Evolutionary conservation across 78 protist species (phyloP).

Genomic region (Isochrysis galbana): DNA sequence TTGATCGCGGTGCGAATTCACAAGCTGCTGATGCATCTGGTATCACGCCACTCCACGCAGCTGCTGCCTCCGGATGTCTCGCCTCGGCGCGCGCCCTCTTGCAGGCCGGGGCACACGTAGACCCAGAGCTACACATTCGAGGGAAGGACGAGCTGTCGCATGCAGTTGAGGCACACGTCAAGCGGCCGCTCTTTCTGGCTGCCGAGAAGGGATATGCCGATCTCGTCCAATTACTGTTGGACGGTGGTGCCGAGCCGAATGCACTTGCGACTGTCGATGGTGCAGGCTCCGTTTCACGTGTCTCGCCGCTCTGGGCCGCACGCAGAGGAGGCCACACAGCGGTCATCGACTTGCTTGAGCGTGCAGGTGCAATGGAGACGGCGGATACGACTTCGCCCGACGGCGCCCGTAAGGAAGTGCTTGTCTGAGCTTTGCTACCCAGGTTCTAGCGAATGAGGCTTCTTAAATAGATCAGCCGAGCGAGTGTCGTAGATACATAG

Average conservation of each 20-base stretch:
- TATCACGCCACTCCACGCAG: slow-evolving; percentile 18
- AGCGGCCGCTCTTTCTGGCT: background rate
- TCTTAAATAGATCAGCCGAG: too few relatives aligned
- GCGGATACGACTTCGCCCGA: too few relatives aligned
- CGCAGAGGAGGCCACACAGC: background rate
- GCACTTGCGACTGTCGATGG: background rate
- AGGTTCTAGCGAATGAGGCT: too few relatives aligned
- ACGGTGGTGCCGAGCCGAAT: background rate
- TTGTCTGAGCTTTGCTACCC: too few relatives aligned
- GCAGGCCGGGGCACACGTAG: background rate
- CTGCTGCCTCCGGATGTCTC: background rate
- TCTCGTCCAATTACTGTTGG: background rate
- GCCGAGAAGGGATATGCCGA: slow-evolving; percentile 20
- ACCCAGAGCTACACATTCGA: background rate
- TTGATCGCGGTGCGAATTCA: background rate
- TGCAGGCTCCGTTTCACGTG: background rate
- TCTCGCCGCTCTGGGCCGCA: background rate
- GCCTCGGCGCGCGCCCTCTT: background rate
- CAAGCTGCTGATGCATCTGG: background rate
- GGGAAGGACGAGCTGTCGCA: background rate
- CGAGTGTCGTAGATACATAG: too few relatives aligned
- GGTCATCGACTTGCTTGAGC: too few relatives aligned
- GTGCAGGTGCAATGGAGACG: too few relatives aligned
- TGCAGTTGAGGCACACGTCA: background rate
- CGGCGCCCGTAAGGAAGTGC: too few relatives aligned